Percentiles rank a stretch among this genome's conserved stretches.
Evolutionary conservation across 2,329 filamentous ascomycete genomes (phyloP).

Genomic region (Fulvia fulva): DNA sequence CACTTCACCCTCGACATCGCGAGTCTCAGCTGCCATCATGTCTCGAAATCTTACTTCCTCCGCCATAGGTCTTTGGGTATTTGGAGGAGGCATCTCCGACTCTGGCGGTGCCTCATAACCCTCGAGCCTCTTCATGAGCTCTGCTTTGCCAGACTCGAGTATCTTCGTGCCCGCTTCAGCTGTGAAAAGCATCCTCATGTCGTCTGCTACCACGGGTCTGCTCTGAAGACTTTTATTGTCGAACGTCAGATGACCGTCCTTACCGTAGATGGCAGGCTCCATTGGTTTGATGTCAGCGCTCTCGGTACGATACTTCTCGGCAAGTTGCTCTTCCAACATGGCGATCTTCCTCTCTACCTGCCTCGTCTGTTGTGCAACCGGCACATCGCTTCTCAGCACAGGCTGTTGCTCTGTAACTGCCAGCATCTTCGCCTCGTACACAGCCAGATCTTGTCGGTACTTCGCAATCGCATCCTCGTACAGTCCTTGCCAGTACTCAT

Average conservation of each 20-base stretch:
- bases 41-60: slow-evolving; percentile 4
- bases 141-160: slow-evolving; percentile 48
- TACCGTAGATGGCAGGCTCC: slow-evolving; percentile 23
- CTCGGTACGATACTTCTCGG: slow-evolving; percentile 26
- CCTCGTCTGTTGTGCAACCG: slow-evolving; percentile 18
- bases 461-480: slow-evolving; percentile 27
- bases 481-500: slow-evolving; percentile 27
- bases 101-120: slow-evolving; percentile 36
- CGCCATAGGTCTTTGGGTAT: neutral
- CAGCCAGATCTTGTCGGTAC: slow-evolving; percentile 28
- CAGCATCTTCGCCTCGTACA: slow-evolving; percentile 30
- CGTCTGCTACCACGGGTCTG: slow-evolving; percentile 31
- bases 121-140: slow-evolving; percentile 49
- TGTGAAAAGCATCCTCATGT: slow-evolving; percentile 49
- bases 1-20: slow-evolving; percentile 16
- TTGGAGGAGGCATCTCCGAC: slow-evolving; percentile 2
- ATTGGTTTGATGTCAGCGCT: slow-evolving; percentile 22
- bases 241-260: slow-evolving; percentile 27
- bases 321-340: slow-evolving; percentile 29
- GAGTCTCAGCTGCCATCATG: slow-evolving; percentile 8
- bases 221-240: slow-evolving; percentile 20
- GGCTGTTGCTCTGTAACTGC: slow-evolving; percentile 24
- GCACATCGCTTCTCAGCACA: slow-evolving; percentile 20
- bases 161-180: slow-evolving; percentile 47
- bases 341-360: slow-evolving; percentile 28